Base-by-base conservation (phyloP, 345 rosid genomes). In the Cardiospermum halicacabum region DNA sequence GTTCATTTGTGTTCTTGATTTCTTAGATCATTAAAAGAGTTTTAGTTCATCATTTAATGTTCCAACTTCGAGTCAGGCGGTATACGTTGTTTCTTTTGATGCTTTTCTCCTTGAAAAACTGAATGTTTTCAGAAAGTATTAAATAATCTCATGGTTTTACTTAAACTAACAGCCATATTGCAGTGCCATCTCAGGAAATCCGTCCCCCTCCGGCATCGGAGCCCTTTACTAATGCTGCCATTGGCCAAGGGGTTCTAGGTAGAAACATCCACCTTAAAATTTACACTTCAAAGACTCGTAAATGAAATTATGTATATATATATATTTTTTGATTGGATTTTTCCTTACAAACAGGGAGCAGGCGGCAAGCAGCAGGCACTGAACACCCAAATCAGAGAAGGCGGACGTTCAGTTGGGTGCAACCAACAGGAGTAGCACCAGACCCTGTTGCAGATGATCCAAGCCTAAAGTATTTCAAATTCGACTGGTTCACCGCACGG, bases 131-230 rank as follows among this genome's bases (percentile, higher is more conserved):
- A 45, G 9, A 3, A 2, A 6, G 22, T n/a, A 7, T 7, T 5
- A 45, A 45, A n/a, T n/a, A n/a, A n/a, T n/a, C 50, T 45, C 50
- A 45, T 45, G 18, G 50, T 62, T 62, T 19, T 22, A 50, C 66
- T 62, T 1, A 34, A 34, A 45, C 19, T 18, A 22, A 21, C 31
- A 45, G 21, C 45, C 39, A 48, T 25, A 15, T 10, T 21, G 56
- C 31, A 34, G 56, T 34, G n/a, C 39, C 53, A 15, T 36, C 15
- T 47, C 39, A 57, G 37, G 62, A 25, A 31, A 16, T 45, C 64
- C 8, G n/a, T n/a, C 19, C 11, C 22, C 13, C 27, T 58, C 64
- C 48, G 18, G 24, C 49, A 47, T 36, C 49, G 48, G 34, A 39
- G 15, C 11, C 49, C n/a, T n/a, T n/a, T n/a, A n/a, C n/a, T n/a